Percentiles rank a stretch among this genome's conserved stretches.
These are phyloP conservation scores for Solanum chacoense DNA, from an alignment of 305 asterid species.

Conservation along the genomic window DNA sequence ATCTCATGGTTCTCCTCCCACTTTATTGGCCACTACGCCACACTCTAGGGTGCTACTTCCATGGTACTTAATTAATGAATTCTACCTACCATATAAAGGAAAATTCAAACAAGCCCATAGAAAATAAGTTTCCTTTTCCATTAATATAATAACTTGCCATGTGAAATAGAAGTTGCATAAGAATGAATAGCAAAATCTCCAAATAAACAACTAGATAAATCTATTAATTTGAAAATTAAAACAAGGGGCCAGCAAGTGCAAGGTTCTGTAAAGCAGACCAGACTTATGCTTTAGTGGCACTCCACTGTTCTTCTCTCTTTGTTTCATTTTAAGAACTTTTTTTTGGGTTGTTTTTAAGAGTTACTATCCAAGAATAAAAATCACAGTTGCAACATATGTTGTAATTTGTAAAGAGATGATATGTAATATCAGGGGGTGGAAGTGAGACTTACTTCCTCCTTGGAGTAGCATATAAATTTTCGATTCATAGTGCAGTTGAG, in stretches of 20 bases:
- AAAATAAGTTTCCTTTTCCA: not conserved
- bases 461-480: slow-evolving; percentile 87
- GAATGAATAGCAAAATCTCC: not conserved
- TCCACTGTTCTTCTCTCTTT: not conserved
- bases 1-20: not conserved
- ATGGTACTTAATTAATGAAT: not conserved
- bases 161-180: not conserved
- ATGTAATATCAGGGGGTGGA: not conserved
- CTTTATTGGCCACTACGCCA: not conserved
- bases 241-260: not conserved
- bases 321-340: not conserved
- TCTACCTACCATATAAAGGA: not conserved
- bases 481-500: slow-evolving; percentile 92
- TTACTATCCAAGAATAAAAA: not conserved
- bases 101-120: not conserved
- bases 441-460: slow-evolving; percentile 77
- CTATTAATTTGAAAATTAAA: not conserved
- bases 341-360: not conserved
- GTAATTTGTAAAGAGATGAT: not conserved
- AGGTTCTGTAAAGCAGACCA: not conserved
- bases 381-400: not conserved
- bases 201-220: not conserved
- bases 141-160: not conserved
- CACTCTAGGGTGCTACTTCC: not conserved
- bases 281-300: not conserved